Base-by-base conservation (phyloP, 2,329 filamentous ascomycete species). In the Ophiocordyceps robertsii region DNA sequence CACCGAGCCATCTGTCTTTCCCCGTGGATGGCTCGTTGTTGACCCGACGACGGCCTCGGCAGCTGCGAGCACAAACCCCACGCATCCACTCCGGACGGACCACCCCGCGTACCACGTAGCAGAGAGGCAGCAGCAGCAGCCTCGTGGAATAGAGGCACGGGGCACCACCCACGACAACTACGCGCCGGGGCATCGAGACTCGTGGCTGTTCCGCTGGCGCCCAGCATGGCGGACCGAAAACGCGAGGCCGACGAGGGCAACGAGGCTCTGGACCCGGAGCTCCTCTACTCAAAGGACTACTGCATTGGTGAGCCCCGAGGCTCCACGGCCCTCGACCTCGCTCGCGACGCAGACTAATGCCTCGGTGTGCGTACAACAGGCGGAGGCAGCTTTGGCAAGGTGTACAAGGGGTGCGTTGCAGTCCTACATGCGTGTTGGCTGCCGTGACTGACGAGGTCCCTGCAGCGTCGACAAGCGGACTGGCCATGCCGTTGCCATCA, bases 321-420 rank as follows among this genome's bases (percentile, higher is more conserved):
- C 32, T 10, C 29, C 16, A 27, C 30, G 24, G n/a, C 17, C 29
- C 17, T 29, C 7, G 11, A 16, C 12, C 16, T 1, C 10, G 27
- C 19, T 19, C 19, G 19, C 19, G 19, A 19, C 19, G 19, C 14
- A 24, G 29, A 32, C 38, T n/a, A 31, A 31, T 31, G n/a, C 11
- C n/a, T 1, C 14, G 13, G 12, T 27, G 17, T 13, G 21, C 17
- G 16, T 12, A 12, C 9, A n/a, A 43, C 55, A 88, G 90, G 92
- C 53, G 92, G 92, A 53, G 92, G 92, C 47, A 96, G 90, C 64
- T 98, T 98, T 67, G 92, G 92, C 57, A 94, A 93, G 65, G 92
- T 98, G 47, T 98, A 90, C 75, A 96, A 96, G 75, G 92, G 92
- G 85, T 89, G 38, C 8, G 17, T 11, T 29, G 9, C 33, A 3